Conservation (phyloP, 2,329 filamentous ascomycete species). For the Botrytis aclada region DNA sequence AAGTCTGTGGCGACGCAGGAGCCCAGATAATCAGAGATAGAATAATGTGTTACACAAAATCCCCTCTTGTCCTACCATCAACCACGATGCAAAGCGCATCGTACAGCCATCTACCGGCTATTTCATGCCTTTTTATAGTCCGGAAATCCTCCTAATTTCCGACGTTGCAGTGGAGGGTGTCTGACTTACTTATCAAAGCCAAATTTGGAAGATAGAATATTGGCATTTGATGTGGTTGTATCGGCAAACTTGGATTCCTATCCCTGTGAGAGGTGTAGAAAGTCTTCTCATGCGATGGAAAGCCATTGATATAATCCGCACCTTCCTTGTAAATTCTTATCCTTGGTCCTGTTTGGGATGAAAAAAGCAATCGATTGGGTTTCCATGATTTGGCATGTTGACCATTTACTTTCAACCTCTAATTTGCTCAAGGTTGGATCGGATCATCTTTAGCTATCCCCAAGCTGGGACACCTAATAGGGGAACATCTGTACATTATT, state of each 20-base stretch:
- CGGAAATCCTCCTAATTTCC: neutral
- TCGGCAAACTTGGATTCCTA: neutral
- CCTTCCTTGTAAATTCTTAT: neutral
- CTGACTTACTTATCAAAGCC: neutral
- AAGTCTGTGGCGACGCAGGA: accelerated
- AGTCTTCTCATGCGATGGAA: neutral
- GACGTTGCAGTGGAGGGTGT: neutral
- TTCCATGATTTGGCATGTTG: neutral
- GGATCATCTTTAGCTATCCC: neutral
- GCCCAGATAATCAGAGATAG: neutral
- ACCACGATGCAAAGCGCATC: neutral
- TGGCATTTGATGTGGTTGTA: neutral
- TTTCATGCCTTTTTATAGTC: neutral
- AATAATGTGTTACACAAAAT: neutral
- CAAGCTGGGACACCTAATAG: neutral
- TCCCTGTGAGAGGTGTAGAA: neutral
- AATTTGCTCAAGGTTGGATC: too few species aligned
- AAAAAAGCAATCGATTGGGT: neutral
- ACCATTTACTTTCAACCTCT: neutral
- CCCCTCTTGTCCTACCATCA: neutral
- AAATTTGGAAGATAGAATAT: neutral
- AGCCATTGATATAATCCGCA: neutral
- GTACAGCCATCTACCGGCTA: neutral
- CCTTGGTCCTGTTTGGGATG: neutral
- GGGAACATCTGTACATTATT: neutral